Conservation (phyloP, 805 yeast species). For the Brettanomyces anomalus region DNA sequence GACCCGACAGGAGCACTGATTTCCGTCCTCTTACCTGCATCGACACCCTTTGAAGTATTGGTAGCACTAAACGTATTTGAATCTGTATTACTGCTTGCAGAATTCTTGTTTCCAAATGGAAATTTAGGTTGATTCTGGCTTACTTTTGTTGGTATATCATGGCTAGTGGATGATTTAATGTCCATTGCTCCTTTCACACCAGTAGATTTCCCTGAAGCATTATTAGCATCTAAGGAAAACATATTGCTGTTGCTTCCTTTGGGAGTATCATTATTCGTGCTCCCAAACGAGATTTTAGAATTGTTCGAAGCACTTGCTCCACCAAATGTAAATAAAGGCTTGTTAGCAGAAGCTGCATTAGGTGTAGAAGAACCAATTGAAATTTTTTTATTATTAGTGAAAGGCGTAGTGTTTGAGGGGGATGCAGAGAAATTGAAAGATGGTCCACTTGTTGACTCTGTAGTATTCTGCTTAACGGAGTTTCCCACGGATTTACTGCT, state of each 20-base stretch:
- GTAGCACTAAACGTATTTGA: slow-evolving; percentile 3
- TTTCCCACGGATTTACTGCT: neutral
- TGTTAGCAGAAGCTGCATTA: neutral
- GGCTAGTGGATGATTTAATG: slow-evolving; percentile 12
- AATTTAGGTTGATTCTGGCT: slow-evolving; percentile 2
- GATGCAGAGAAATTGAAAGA: too few relatives aligned
- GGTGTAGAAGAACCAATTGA: neutral
- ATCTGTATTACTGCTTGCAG: neutral
- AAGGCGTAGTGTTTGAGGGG: too few relatives aligned
- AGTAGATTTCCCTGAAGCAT: slow-evolving; percentile 7
- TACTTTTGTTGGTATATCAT: slow-evolving; percentile 8
- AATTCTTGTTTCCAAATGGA: slow-evolving; percentile 2
- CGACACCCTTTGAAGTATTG: neutral
- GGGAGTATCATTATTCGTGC: slow-evolving; percentile 1
- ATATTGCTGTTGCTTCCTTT: slow-evolving; percentile 8
- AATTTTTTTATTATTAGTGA: too few relatives aligned
- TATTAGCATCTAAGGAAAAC: slow-evolving; percentile 12
- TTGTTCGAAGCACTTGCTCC: neutral
- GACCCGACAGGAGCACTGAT: slow-evolving; percentile 8
- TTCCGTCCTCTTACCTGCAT: neutral
- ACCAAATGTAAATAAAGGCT: slow-evolving; percentile 17
- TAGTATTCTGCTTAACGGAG: too few relatives aligned
- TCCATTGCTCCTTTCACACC: slow-evolving; percentile 8
- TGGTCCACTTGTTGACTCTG: too few relatives aligned
- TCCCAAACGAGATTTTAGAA: slow-evolving; percentile 1